Evolutionary conservation across 2,329 filamentous ascomycete species (phyloP).

Genomic region (Tetracladium maxilliforme): DNA sequence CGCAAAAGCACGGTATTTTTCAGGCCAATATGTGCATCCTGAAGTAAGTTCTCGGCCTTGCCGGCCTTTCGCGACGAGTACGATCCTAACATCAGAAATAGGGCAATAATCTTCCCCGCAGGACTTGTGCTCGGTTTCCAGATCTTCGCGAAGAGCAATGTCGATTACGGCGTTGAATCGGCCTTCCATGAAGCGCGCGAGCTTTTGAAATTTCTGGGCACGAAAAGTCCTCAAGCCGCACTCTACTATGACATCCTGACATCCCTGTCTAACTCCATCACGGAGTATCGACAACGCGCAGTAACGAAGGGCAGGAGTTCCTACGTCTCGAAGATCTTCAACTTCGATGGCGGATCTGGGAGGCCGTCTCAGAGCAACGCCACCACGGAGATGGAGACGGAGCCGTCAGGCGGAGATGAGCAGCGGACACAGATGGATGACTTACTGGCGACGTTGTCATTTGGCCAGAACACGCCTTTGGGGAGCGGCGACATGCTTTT

Average conservation of each 20-base stretch:
- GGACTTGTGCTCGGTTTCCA: conserved; percentile 40
- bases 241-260: conserved; percentile 42
- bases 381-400: too few species aligned
- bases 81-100: conserved; percentile 8
- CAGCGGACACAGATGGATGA: too few species aligned
- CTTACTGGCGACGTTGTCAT: too few species aligned
- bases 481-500: too few species aligned
- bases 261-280: conserved; percentile 26
- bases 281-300: conserved; percentile 19
- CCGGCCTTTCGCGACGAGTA: neutral
- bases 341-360: too few species aligned
- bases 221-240: conserved; percentile 34
- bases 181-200: conserved; percentile 33
- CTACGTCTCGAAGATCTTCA: too few species aligned
- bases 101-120: conserved; percentile 38
- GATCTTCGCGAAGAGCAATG: conserved; percentile 31
- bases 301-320: too few species aligned
- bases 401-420: too few species aligned
- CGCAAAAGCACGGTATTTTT: conserved; percentile 25
- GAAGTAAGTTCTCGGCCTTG: conserved; percentile 27
- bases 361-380: too few species aligned
- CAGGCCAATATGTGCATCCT: conserved; percentile 42
- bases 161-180: conserved; percentile 26
- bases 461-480: too few species aligned
- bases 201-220: conserved; percentile 30